These are phyloP conservation scores for Aspergillus thermomutatus DNA, from an alignment of 2,329 filamentous ascomycete genomes.

Conservation along the genomic window DNA sequence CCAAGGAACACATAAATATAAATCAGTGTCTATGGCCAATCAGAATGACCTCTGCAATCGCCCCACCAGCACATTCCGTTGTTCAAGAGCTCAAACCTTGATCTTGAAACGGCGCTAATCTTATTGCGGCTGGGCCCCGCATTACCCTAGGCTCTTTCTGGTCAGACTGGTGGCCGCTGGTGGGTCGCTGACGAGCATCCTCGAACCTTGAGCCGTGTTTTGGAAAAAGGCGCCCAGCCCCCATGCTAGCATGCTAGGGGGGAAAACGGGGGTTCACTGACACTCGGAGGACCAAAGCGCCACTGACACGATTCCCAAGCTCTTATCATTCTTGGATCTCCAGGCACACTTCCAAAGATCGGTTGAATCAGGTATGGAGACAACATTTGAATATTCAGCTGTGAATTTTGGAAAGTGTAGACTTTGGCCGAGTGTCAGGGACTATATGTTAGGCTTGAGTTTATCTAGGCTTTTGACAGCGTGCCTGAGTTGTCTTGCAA, in stretches of 20 bases:
- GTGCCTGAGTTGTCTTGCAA: too few species aligned
- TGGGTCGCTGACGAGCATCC: slow-evolving; percentile 13
- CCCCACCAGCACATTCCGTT: not conserved
- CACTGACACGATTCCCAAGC: not conserved
- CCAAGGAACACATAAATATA: not conserved
- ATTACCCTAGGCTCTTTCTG: slow-evolving; percentile 2
- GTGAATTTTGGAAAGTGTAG: too few species aligned
- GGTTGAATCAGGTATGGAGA: not conserved
- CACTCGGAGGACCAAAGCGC: not conserved
- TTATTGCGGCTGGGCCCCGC: slow-evolving; percentile 8
- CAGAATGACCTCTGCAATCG: not conserved
- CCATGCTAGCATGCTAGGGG: not conserved
- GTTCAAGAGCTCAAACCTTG: slow-evolving; percentile 6
- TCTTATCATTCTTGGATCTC: not conserved
- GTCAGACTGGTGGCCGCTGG: slow-evolving; percentile 8
- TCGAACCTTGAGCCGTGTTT: slow-evolving; percentile 7
- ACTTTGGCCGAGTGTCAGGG: too few species aligned
- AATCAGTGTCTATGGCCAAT: not conserved
- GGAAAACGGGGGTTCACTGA: too few species aligned
- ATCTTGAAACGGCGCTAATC: slow-evolving; percentile 19
- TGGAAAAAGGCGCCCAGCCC: not conserved
- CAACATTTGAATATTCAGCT: too few species aligned
- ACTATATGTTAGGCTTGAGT: too few species aligned
- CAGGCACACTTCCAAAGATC: not conserved
- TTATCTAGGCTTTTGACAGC: too few species aligned